These are phyloP conservation scores for Plasmodium malariae DNA, from an alignment of 169 alveolate species.

Conservation along the genomic window DNA sequence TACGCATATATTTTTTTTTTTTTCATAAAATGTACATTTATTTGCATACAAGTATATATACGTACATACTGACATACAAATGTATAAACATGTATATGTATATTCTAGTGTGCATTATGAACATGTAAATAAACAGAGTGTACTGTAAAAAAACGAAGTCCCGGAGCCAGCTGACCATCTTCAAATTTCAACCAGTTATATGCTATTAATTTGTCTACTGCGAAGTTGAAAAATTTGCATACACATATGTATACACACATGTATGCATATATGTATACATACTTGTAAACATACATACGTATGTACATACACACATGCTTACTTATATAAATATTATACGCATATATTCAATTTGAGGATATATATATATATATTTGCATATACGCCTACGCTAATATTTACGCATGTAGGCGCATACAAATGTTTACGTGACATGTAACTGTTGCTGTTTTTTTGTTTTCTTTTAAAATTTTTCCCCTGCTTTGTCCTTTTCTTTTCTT, in stretches of 20 bases:
- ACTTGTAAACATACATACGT: not conserved
- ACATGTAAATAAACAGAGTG: not conserved
- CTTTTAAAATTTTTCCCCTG: not conserved
- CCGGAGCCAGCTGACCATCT: slow-evolving; percentile 27
- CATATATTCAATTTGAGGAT: too few species aligned
- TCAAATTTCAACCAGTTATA: slow-evolving; percentile 39
- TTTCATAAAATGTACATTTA: slow-evolving; percentile 9
- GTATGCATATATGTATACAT: not conserved
- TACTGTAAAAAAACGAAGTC: slow-evolving; percentile 66
- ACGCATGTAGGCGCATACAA: not conserved
- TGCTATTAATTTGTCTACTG: slow-evolving; percentile 33
- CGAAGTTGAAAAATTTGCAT: not conserved
- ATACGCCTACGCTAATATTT: not conserved
- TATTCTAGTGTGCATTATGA: not conserved
- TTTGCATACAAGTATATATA: slow-evolving; percentile 4
- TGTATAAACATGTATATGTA: not conserved
- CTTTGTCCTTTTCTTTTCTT: not conserved
- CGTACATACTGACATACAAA: not conserved
- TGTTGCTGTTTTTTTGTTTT: slow-evolving; percentile 1
- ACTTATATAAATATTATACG: too few species aligned
- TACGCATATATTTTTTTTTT: slow-evolving; percentile 5
- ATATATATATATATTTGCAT: not conserved
- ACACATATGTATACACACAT: not conserved
- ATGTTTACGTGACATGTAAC: not conserved
- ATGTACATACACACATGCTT: slow-evolving; percentile 1